A percentile compares a stretch with the other conserved stretches of the same genome.
These are phyloP conservation scores for Zizania palustris DNA, from an alignment of 202 grass and related monocot genomes.

Conservation along the genomic window DNA sequence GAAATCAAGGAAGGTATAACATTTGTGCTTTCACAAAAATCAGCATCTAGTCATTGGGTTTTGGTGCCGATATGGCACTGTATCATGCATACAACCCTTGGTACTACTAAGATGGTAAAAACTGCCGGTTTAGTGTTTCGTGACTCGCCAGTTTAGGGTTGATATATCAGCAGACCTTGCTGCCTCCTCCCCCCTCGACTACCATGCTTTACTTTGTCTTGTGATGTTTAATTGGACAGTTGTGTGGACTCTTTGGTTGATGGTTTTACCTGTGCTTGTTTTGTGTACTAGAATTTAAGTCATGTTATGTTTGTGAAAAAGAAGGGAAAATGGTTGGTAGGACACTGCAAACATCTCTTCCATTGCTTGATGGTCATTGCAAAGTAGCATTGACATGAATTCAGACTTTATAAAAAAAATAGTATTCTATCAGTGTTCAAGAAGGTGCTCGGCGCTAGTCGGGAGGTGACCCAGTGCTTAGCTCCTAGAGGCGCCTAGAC, in stretches of 20 bases:
- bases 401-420: neutral
- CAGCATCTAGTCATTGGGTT: constrained; percentile 26
- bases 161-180: constrained; percentile 19
- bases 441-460: too few relatives aligned
- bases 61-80: constrained; percentile 15
- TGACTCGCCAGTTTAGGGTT: neutral
- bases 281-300: neutral
- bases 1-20: constrained; percentile 94
- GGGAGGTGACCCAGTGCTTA: too few relatives aligned
- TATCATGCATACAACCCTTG: neutral
- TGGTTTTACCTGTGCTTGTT: constrained; percentile 14
- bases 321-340: constrained; percentile 9
- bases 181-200: neutral
- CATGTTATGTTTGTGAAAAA: constrained; percentile 1
- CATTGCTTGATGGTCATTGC: neutral
- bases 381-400: neutral
- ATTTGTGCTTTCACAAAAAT: constrained; percentile 43
- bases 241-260: constrained; percentile 20
- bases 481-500: too few relatives aligned
- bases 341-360: neutral
- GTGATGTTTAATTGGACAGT: constrained; percentile 28
- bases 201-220: constrained; percentile 19
- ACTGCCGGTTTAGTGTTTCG: constrained; percentile 1
- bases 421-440: too few relatives aligned
- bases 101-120: constrained; percentile 13